A percentile compares a stretch with the other conserved stretches of the same genome.
Evolutionary conservation across 1,284 basidiomycete species (phyloP).

Genomic region (Amylostereum areolatum): DNA sequence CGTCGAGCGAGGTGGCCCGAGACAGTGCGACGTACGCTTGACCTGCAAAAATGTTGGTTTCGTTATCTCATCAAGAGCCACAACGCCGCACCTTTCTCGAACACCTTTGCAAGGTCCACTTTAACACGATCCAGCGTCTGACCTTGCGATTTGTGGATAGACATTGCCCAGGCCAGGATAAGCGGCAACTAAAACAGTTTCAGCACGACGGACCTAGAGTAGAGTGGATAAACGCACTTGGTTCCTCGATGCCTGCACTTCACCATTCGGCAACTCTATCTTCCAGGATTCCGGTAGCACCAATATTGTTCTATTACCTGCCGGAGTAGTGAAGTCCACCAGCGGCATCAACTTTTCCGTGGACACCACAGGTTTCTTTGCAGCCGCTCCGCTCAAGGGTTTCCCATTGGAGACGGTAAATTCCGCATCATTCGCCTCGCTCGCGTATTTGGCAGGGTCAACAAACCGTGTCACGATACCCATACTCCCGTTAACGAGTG

Average conservation of each 20-base stretch:
- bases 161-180: conserved; percentile 89
- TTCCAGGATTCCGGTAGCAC: conserved; percentile 75
- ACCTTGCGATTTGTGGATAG: conserved; percentile 92
- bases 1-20: conserved; percentile 80
- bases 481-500: conserved; percentile 30
- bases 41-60: conserved; percentile 15
- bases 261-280: conserved; percentile 77
- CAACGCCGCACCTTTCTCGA: conserved; percentile 77
- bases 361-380: conserved; percentile 9
- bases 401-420: conserved; percentile 17
- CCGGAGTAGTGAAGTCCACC: conserved; percentile 27
- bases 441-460: conserved; percentile 19
- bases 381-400: conserved; percentile 15
- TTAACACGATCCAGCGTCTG: conserved; percentile 86
- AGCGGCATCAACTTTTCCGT: conserved; percentile 21
- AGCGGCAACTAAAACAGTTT: conserved; percentile 54
- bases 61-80: not conserved
- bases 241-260: conserved; percentile 66
- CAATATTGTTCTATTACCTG: conserved; percentile 31
- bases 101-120: conserved; percentile 75
- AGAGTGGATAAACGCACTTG: conserved; percentile 46
- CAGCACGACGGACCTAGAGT: not conserved
- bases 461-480: conserved; percentile 30
- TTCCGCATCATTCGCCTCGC: conserved; percentile 22
- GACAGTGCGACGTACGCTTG: conserved; percentile 91